phyloP scores from a whole-genome alignment of 169 alveolate species.

The Perkinsus olseni region DNA sequence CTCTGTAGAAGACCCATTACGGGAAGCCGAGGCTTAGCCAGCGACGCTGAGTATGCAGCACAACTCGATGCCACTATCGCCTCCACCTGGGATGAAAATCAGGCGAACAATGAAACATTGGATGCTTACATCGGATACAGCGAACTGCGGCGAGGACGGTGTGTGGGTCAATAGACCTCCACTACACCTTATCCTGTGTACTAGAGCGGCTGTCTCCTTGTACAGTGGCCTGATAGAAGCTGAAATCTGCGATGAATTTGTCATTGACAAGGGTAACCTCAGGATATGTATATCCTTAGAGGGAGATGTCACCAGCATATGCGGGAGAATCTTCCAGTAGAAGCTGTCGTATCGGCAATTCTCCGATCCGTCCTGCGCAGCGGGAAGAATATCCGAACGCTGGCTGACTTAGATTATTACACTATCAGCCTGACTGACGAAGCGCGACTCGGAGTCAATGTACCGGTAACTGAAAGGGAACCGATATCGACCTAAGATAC shows the following conservation, averaged over 20 bases:
- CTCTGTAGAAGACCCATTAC: background rate
- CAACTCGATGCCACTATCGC: background rate
- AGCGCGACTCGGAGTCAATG: background rate
- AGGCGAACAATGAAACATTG: background rate
- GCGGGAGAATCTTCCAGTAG: background rate
- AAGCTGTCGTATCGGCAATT: background rate
- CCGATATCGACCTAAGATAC: background rate
- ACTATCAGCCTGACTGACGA: background rate
- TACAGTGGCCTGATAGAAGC: background rate
- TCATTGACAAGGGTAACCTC: background rate
- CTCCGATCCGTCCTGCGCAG: background rate
- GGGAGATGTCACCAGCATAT: background rate
- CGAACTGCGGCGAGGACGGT: background rate
- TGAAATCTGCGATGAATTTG: background rate
- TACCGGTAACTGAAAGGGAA: background rate
- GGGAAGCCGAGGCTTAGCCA: background rate
- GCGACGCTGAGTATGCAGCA: background rate
- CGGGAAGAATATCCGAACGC: background rate
- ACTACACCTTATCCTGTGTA: background rate
- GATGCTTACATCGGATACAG: background rate
- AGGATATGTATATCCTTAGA: background rate
- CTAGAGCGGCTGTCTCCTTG: background rate
- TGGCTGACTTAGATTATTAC: background rate
- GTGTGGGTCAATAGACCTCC: background rate
- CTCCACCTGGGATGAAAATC: background rate